phyloP scores from a whole-genome alignment of 2,329 filamentous ascomycete species.

The Claviceps maximensis region DNA sequence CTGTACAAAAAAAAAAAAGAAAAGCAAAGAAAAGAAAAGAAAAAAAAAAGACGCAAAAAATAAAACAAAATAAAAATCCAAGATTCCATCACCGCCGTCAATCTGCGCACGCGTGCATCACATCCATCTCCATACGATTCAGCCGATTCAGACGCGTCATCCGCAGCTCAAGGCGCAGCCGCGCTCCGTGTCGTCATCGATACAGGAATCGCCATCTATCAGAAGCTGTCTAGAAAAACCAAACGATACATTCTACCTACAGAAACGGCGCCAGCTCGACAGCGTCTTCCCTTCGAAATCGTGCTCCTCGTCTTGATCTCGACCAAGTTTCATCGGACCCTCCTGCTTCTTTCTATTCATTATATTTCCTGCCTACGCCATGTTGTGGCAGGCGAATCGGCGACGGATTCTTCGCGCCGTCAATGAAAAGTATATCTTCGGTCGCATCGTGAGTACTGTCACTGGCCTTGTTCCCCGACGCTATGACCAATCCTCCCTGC shows the following conservation, averaged over 20 bases:
- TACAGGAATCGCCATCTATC: background rate
- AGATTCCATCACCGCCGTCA: background rate
- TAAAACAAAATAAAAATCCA: no score
- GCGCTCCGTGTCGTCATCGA: constrained; percentile 3
- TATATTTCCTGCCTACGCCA: constrained; percentile 16
- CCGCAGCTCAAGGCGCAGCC: background rate
- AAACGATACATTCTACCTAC: no score
- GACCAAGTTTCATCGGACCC: background rate
- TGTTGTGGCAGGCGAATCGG: constrained; percentile 45
- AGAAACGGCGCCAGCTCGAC: background rate
- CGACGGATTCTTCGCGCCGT: constrained; percentile 51
- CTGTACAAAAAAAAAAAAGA: no score
- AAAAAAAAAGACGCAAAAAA: no score
- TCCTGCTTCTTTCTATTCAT: background rate
- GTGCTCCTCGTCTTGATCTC: background rate
- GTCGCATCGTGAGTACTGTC: constrained; percentile 49
- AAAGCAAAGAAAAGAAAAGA: no score
- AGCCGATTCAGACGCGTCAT: background rate
- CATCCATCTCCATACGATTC: background rate
- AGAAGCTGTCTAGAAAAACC: background rate
- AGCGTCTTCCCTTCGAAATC: background rate
- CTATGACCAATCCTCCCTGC: background rate
- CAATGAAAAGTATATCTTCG: constrained; percentile 56
- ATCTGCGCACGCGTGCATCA: background rate
- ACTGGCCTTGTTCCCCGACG: background rate